Base-by-base conservation (phyloP, 2,329 filamentous ascomycete species). In the Curvularia spicifera region DNA sequence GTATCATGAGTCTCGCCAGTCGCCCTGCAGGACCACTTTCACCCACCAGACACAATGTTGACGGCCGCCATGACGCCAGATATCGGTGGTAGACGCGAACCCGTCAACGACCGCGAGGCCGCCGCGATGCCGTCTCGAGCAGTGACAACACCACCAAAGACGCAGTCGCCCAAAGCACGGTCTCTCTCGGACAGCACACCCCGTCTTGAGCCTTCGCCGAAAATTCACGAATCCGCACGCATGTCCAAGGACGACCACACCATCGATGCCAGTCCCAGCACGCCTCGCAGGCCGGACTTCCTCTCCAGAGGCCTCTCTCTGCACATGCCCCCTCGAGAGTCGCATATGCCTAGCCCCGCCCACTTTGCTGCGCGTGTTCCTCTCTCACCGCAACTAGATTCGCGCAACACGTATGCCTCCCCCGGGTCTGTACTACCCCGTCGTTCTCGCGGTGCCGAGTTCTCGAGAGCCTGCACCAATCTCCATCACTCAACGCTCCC, bases 401-500 rank as follows among this genome's bases (percentile, higher is more conserved):
- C 91, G 55, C 89, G 89, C 20, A 90, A 93, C 66, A 91, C 89
- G 47, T 97, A 96, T 80, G 65, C 65, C 4, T 94, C 92, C 1
- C 93, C 93, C 2, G 89, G 91, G 26, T 96, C 93, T 53, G 90
- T 96, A 46, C 84, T 98, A 7, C 94, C 94, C 18, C 87, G 94
- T 64, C 89, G 93, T 60, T 97, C 93, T 29, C 87, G 94, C 55
- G 94, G 94, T 43, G 83, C 97, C 60, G 94, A 98, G 78, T 98
- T 97, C 77, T 94, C 94, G 40, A 86, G 94, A 66, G 93, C 93
- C 10, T 95, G 92, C 61, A 97, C 94, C 10, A 96, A 93, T 73
- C 83, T 99, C 22, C 95, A 98, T 78, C 95, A 98, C 77, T 97
- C 94, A 15, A 98, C 91, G 0, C 85, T 98, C 8, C 93, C 94